Evolutionary conservation across 2,329 filamentous ascomycete species (phyloP).

Genomic region (Trichophyton rubrum): DNA sequence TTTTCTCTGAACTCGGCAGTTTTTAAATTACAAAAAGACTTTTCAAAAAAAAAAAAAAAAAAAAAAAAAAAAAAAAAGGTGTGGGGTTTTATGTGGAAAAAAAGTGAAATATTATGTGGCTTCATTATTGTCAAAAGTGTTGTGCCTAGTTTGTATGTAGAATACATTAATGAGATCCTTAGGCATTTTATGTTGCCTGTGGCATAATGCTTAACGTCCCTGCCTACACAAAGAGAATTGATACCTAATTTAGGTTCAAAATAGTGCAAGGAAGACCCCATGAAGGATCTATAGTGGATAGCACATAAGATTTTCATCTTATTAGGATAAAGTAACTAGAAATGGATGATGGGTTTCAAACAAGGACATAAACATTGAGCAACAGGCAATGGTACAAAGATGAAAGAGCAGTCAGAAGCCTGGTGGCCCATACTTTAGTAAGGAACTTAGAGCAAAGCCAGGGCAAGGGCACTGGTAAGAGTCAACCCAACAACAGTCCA

Average conservation of each 20-base stretch:
- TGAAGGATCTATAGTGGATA: neutral
- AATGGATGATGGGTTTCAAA: neutral
- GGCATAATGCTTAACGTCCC: neutral
- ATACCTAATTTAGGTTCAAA: neutral
- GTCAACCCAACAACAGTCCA: constrained; percentile 51
- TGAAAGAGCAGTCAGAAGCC: neutral
- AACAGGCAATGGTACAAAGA: constrained; percentile 7
- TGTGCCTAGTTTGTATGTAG: neutral
- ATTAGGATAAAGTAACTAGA: neutral
- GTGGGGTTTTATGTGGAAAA: neutral
- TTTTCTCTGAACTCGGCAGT: neutral
- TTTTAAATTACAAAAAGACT: neutral
- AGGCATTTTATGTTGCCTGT: neutral
- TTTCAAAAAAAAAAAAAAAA: neutral
- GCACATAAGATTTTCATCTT: neutral
- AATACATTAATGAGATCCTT: neutral
- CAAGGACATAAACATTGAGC: constrained; percentile 7
- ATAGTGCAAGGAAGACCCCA: too few relatives aligned
- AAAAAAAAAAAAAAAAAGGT: neutral
- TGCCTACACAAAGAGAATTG: neutral
- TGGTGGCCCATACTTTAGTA: neutral
- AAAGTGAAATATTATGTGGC: neutral
- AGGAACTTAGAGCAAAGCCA: constrained; percentile 35
- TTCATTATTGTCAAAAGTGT: neutral
- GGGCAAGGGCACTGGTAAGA: constrained; percentile 35